Evolutionary conservation across 208 protist species (phyloP).

Genomic region (Trypanosoma platydactyli): DNA sequence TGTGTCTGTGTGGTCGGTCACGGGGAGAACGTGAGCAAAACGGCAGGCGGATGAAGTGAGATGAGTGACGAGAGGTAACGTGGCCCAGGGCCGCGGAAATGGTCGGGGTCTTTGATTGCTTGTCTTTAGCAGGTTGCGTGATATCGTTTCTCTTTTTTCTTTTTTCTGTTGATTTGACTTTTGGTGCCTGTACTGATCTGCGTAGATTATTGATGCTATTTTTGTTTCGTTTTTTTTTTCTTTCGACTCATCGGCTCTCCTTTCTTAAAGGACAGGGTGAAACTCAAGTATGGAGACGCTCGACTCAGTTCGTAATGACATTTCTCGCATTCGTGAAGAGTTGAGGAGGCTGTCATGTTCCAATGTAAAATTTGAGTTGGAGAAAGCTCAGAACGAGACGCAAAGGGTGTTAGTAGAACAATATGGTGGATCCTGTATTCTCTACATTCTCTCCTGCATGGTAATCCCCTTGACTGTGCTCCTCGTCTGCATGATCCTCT

Average conservation of each 20-base stretch:
- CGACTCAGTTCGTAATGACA: slow-evolving; percentile 13
- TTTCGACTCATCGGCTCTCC: neutral
- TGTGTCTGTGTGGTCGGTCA: no score
- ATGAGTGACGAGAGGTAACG: no score
- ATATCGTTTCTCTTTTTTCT: no score
- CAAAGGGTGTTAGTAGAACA: neutral
- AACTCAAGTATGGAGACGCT: slow-evolving; percentile 10
- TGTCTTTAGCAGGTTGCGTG: no score
- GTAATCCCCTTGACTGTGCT: slow-evolving; percentile 2
- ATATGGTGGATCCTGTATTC: slow-evolving; percentile 14
- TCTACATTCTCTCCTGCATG: slow-evolving; percentile 21
- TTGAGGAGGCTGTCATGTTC: slow-evolving; percentile 8
- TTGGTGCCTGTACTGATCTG: no score
- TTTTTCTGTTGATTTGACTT: no score
- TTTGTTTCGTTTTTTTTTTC: neutral
- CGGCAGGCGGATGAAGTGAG: no score
- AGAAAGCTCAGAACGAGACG: neutral
- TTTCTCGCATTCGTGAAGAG: slow-evolving; percentile 11
- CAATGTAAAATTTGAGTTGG: neutral
- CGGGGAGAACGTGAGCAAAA: no score
- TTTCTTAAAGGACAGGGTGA: neutral
- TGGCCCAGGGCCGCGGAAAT: no score
- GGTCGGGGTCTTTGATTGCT: no score
- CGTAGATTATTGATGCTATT: neutral
- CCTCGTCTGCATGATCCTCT: slow-evolving; percentile 8